Conservation (phyloP, 345 rosid genomes). For the Murraya koenigii region DNA sequence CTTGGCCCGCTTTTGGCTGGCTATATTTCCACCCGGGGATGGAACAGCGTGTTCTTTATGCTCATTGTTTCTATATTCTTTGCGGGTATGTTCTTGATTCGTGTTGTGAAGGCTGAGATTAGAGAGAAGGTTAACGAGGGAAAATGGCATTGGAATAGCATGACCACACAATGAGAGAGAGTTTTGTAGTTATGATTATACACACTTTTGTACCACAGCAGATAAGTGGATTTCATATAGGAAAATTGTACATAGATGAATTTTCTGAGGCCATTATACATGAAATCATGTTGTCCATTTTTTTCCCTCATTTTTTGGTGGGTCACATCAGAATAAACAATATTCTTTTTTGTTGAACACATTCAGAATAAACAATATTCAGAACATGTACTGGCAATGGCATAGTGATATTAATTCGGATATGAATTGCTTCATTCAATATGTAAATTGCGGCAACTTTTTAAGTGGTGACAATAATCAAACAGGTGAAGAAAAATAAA, state of each 20-base stretch:
- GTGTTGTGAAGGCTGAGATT: constrained; percentile 58
- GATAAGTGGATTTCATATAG: background rate
- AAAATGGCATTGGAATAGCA: constrained; percentile 23
- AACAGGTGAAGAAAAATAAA: background rate
- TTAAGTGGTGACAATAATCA: no score
- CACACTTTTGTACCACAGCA: background rate
- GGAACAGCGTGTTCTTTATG: constrained; percentile 85
- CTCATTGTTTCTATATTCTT: constrained; percentile 55
- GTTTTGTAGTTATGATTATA: background rate
- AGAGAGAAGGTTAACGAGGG: constrained; percentile 32
- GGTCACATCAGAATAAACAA: no score
- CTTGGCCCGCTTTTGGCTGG: constrained; percentile 88
- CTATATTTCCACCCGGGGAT: constrained; percentile 71
- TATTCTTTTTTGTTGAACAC: background rate
- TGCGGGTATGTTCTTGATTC: constrained; percentile 59
- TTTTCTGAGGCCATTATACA: background rate
- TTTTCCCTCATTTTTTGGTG: background rate
- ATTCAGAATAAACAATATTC: constrained; percentile 4
- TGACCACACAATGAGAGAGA: constrained; percentile 12
- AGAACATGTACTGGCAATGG: background rate
- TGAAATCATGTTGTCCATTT: background rate
- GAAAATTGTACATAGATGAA: background rate
- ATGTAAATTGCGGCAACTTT: background rate
- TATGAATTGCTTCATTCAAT: background rate
- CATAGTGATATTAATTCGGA: background rate